Percentiles rank a stretch among this genome's conserved stretches.
Conservation (phyloP, 202 grass and related monocot genomes). For the Carex sylvatica region DNA sequence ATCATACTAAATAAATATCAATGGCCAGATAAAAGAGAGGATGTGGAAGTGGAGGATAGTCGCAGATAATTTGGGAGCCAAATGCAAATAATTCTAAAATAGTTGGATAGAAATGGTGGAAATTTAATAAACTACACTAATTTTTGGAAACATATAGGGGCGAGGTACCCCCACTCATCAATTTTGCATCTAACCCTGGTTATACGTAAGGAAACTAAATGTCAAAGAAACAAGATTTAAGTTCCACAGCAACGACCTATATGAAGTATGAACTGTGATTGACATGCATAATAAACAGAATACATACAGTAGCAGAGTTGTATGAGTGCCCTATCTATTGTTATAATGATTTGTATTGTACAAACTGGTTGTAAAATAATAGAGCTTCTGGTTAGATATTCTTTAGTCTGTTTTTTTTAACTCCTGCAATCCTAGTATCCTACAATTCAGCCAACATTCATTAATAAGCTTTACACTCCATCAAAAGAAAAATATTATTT, state of each 20-base stretch:
- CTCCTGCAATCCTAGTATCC: not conserved
- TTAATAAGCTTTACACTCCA: not conserved
- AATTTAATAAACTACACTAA: not conserved
- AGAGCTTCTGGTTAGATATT: not conserved
- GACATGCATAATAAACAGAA: conserved; percentile 12
- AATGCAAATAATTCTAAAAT: not conserved
- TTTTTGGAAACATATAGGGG: not conserved
- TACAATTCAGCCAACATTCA: not conserved
- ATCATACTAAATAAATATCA: not conserved
- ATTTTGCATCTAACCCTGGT: not conserved
- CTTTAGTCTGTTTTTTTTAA: not conserved
- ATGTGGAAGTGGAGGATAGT: not conserved
- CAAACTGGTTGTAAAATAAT: not conserved
- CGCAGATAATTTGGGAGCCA: not conserved
- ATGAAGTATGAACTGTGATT: not conserved
- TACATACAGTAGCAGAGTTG: not conserved
- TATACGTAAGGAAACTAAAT: not conserved
- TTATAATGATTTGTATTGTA: not conserved
- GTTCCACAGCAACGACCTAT: not conserved
- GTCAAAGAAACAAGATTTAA: not conserved
- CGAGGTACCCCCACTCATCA: not conserved
- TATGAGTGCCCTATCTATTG: not conserved
- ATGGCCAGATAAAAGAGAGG: not conserved
- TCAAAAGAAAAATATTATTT: not conserved
- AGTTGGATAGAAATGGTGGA: not conserved